Evolutionary conservation across 441 rosid genomes (phyloP).

Genomic region (Flueggea neowawraea): DNA sequence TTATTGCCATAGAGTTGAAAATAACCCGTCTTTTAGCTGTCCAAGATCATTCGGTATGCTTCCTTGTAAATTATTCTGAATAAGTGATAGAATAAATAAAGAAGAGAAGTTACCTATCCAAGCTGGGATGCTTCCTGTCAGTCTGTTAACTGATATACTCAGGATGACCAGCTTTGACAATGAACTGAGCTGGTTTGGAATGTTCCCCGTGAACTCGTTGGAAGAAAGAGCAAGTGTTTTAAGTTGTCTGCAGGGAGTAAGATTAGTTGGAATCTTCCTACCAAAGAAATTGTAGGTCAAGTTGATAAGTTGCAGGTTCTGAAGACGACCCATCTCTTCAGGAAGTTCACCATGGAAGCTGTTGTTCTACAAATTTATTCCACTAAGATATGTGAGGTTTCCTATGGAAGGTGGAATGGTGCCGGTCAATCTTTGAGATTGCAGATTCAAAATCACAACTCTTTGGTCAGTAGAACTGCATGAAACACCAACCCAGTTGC

Average conservation of each 20-base stretch:
- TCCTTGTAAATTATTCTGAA: constrained; percentile 25
- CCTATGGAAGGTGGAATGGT: constrained; percentile 37
- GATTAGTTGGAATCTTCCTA: constrained; percentile 31
- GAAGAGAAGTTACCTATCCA: constrained; percentile 46
- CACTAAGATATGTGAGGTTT: constrained; percentile 30
- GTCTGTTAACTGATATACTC: constrained; percentile 22
- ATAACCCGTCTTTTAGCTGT: constrained; percentile 13
- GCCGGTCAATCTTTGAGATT: constrained; percentile 29
- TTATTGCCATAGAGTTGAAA: constrained; percentile 30
- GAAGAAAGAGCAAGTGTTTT: constrained; percentile 1
- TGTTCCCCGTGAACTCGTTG: constrained; percentile 31
- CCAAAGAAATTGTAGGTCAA: constrained; percentile 25
- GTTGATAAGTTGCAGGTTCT: constrained; percentile 25
- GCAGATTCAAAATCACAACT: constrained; percentile 28
- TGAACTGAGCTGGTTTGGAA: constrained; percentile 30
- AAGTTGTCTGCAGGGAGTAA: constrained; percentile 23
- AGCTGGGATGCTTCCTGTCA: constrained; percentile 42
- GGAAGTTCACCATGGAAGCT: constrained; percentile 33
- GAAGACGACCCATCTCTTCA: constrained; percentile 28
- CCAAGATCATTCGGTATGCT: constrained; percentile 39
- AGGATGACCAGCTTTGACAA: constrained; percentile 22
- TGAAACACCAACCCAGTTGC: constrained; percentile 30
- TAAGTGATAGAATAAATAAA: constrained; percentile 13
- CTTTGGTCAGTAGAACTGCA: constrained; percentile 23
- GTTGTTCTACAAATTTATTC: constrained; percentile 25